Evolutionary conservation across 352 stramenopile species (phyloP).

Genomic region (Globisporangium abappressorium): DNA sequence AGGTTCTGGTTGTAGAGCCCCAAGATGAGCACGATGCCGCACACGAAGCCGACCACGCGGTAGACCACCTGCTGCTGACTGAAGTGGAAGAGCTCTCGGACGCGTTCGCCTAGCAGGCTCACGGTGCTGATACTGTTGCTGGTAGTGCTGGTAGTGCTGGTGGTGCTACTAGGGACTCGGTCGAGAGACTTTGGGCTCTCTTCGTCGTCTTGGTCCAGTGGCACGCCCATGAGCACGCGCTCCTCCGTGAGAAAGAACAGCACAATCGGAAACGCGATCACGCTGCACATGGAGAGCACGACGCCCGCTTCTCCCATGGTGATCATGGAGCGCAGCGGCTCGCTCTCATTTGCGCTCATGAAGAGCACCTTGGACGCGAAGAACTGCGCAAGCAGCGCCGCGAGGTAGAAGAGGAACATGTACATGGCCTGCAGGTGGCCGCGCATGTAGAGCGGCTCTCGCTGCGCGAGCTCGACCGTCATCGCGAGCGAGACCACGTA

Average conservation of each 20-base stretch:
- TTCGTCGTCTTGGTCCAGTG: background rate
- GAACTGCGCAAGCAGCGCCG: slow-evolving; percentile 25
- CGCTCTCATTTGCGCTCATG: slow-evolving; percentile 14
- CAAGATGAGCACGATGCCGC: slow-evolving; percentile 36
- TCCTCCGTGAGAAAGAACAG: slow-evolving; percentile 41
- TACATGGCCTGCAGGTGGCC: slow-evolving; percentile 44
- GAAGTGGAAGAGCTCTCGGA: slow-evolving; percentile 47
- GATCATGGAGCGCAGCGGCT: slow-evolving; percentile 20
- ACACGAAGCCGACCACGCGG: slow-evolving; percentile 49
- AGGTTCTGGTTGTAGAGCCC: slow-evolving; percentile 36
- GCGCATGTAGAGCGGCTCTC: slow-evolving; percentile 41
- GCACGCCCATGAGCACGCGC: background rate
- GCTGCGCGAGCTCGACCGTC: slow-evolving; percentile 50
- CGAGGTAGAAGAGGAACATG: slow-evolving; percentile 40
- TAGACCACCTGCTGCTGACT: slow-evolving; percentile 53
- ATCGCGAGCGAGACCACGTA: slow-evolving; percentile 41
- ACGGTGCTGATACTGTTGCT: slow-evolving; percentile 14
- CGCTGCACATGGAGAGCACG: slow-evolving; percentile 20
- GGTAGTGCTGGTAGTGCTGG: background rate
- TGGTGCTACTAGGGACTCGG: background rate
- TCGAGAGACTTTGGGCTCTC: background rate
- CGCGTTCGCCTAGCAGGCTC: slow-evolving; percentile 19
- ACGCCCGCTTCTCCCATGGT: slow-evolving; percentile 21
- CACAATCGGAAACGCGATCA: slow-evolving; percentile 32
- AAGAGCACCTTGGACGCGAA: slow-evolving; percentile 28